Conservation (phyloP, 129 eudicot species). For the Dittrichia graveolens region DNA sequence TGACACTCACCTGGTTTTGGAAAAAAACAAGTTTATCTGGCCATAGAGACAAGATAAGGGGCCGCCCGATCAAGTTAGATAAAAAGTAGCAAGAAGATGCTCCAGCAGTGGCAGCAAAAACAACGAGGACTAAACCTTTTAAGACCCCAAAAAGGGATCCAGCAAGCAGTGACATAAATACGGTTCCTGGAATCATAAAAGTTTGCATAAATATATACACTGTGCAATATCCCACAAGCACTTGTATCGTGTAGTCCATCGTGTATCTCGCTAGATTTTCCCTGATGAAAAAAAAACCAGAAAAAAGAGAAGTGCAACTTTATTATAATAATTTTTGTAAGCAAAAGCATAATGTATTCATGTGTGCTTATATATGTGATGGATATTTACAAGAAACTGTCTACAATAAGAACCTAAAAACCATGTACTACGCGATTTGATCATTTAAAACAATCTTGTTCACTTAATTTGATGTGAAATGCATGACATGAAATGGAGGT, state of each 20-base stretch:
- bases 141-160: constrained; percentile 80
- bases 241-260: constrained; percentile 74
- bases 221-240: constrained; percentile 63
- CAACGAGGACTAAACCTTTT: constrained; percentile 69
- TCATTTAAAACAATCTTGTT: no score
- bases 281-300: constrained; percentile 31
- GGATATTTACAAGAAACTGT: no score
- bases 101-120: constrained; percentile 77
- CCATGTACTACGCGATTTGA: no score
- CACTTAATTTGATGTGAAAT: no score
- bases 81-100: constrained; percentile 83
- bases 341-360: no score
- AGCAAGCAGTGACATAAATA: constrained; percentile 87
- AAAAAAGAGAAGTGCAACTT: no score
- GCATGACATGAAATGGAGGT: no score
- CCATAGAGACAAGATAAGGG: constrained; percentile 69
- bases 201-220: constrained; percentile 87
- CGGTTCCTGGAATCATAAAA: constrained; percentile 89
- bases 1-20: constrained; percentile 61
- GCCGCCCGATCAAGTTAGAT: constrained; percentile 75
- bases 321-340: no score
- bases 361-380: no score
- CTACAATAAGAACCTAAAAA: no score
- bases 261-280: constrained; percentile 79
- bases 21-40: constrained; percentile 70